Base-by-base conservation (phyloP, 495 filamentous ascomycete genomes). In the Hypoxylon lienhwacheense region DNA sequence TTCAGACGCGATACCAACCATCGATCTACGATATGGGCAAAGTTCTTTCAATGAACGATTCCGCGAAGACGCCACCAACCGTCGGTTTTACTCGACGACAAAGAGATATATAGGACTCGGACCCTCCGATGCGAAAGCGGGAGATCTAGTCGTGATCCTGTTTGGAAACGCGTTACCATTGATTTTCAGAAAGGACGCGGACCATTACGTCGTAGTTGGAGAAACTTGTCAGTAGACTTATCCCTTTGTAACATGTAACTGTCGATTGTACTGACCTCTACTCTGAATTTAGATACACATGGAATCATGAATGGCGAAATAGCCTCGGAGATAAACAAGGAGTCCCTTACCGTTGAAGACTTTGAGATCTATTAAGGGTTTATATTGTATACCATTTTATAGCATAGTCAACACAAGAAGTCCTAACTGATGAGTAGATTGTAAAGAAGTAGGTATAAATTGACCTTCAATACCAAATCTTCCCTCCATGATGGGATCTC, bases 91-190 rank as follows among this genome's bases (percentile, higher is more conserved):
- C 11, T 5, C 55, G 3, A 47, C 53, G 21, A 34, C 28, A 19
- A 53, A 44, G n/a, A 47, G 53, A 14, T 62, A 44, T 43, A 33
- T 62, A 25, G 58, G 58, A 20, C 47, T 62, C 5, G 58, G 25
- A 7, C 45, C 45, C 3, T 31, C 34, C 12, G 39, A 32, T 17
- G 22, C 41, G 24, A 26, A 43, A 34, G 12, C 6, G 4, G 58
- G 52, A 8, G 58, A 62, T 14, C 12, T 31, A 10, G 31, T 62
- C 3, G 33, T 36, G 14, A 29, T 62, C 3, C 17, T 62, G 5
- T 24, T 50, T 20, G 58, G 58, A 15, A 49, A 43, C 12, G 48
- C 21, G n/a, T 28, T 61, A 1, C 57, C 57, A 25, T n/a, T 55
- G 16, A 17, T 62, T 26, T 32, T 62, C 15, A 47, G 58, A 12